Evolutionary conservation across 108 stramenopile genomes (phyloP), one percentile per base, ranked within the genome.

Genomic region (Nitzschia sp.): DNA sequence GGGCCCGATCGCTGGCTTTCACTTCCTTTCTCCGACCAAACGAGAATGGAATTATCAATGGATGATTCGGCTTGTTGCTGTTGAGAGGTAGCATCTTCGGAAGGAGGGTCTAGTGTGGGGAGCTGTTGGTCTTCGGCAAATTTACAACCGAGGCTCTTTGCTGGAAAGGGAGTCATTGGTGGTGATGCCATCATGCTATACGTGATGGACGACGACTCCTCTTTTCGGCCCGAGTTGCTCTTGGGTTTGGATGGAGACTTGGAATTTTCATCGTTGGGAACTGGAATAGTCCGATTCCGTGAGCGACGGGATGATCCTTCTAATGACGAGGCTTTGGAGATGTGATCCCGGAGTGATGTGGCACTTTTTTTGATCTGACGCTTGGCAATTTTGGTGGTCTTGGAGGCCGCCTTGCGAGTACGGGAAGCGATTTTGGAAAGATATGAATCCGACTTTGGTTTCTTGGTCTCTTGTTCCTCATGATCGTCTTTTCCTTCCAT

Each of bases 341-440:
- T 41, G n/a, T n/a, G n/a, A n/a, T n/a, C n/a, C n/a, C n/a, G n/a
- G n/a, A n/a, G n/a, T n/a, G n/a, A n/a, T n/a, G n/a, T n/a, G n/a
- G n/a, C n/a, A n/a, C 38, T 6, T 13, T 41, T 41, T 6, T 41
- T 32, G 33, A 58, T 33, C 21, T 58, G 57, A 15, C 33, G 13
- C 33, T 58, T 58, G 57, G 57, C 57, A 22, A 58, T 33, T 33
- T 58, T 58, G 30, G 57, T 19, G 1, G 57, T 33, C 15, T 33
- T 58, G 13, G 57, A 44, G 31, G 60, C 60, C 17, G 45, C 60
- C 44, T 61, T 61, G 9, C 35, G 17, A n/a, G 60, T 61, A 23
- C 2, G n/a, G 1, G 19, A 13, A 1, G 60, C 60, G 21, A 61
- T 44, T 23, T 61, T 61, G 23, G 41, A 19, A 41, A 61, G 19